These are phyloP conservation scores for Russula olivacea DNA, from an alignment of 768 basidiomycete species.

Conservation along the genomic window DNA sequence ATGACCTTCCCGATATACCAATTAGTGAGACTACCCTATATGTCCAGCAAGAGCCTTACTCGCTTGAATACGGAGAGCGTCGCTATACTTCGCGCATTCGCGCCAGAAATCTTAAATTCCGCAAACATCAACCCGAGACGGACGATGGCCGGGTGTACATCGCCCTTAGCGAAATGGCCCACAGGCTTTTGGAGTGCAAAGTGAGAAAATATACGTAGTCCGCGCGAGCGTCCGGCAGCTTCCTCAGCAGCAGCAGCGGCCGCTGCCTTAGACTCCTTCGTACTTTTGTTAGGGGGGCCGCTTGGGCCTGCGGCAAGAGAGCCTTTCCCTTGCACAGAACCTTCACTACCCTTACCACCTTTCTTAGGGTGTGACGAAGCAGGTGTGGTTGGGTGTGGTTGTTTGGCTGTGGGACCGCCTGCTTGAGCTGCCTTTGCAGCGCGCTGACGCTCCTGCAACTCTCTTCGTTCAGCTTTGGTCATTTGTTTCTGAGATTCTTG, in stretches of 20 bases:
- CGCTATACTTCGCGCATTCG: conserved; percentile 93
- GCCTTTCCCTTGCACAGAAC: conserved; percentile 26
- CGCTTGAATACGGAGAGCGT: conserved; percentile 88
- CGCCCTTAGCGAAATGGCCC: conserved; percentile 56
- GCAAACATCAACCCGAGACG: conserved; percentile 86
- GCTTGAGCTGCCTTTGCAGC: conserved; percentile 23
- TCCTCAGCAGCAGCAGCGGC: conserved; percentile 32
- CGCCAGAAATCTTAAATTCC: conserved; percentile 87
- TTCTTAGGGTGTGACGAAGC: conserved; percentile 10
- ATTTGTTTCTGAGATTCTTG: conserved; percentile 30
- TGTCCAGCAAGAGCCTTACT: conserved; percentile 41
- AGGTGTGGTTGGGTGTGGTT: neutral
- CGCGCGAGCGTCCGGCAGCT: conserved; percentile 42
- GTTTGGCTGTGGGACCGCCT: conserved; percentile 9
- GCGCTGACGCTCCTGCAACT: conserved; percentile 26
- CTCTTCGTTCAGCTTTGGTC: conserved; percentile 33
- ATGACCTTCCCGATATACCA: conserved; percentile 57
- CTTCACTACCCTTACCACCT: conserved; percentile 7
- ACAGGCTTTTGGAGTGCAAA: conserved; percentile 66
- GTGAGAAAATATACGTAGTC: conserved; percentile 81
- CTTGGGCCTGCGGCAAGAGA: conserved; percentile 22
- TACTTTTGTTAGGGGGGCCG: conserved; percentile 6
- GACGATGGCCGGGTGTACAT: conserved; percentile 86
- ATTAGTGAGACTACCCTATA: conserved; percentile 9
- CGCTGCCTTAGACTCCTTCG: conserved; percentile 24